Conservation (phyloP, 1,139 yeast genomes). For the Protomyces macrosporus region DNA sequence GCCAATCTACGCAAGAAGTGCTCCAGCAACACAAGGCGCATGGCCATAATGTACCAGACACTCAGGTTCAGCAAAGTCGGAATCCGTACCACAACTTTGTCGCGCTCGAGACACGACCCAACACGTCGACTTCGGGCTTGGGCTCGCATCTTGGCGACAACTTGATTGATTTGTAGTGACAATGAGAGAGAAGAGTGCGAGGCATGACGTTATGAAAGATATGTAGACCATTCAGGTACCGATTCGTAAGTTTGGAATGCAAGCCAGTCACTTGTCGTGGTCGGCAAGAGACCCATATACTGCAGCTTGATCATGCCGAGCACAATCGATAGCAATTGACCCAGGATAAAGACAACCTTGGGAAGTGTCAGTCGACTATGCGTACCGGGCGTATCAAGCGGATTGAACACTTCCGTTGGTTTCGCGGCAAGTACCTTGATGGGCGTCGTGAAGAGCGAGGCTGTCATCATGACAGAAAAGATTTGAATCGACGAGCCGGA, state of each 20-base stretch:
- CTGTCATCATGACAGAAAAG: conserved; percentile 85
- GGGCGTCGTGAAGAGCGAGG: conserved; percentile 74
- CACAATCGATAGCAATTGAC: conserved; percentile 60
- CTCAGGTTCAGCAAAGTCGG: neutral
- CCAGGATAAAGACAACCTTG: conserved; percentile 49
- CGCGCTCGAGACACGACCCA: conserved; percentile 4
- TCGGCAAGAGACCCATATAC: conserved; percentile 86
- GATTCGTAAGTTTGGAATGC: conserved; percentile 56
- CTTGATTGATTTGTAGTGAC: conserved; percentile 5
- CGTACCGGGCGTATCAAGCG: conserved; percentile 35
- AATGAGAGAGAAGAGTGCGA: neutral
- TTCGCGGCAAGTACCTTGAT: conserved; percentile 63
- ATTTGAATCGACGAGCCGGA: conserved; percentile 86
- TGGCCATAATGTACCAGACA: conserved; percentile 19
- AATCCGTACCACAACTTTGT: conserved; percentile 22
- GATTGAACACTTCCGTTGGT: conserved; percentile 43
- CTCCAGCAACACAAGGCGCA: conserved; percentile 10
- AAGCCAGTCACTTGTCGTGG: conserved; percentile 82
- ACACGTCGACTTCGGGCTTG: conserved; percentile 8
- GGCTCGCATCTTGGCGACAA: conserved; percentile 8
- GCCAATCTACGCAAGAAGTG: conserved; percentile 3
- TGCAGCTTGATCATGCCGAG: conserved; percentile 83
- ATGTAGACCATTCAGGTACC: conserved; percentile 5
- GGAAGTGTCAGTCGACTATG: conserved; percentile 46
- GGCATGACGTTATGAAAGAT: neutral